phyloP scores from a whole-genome alignment of 805 yeast species.

The Saccharomyces jurei region DNA sequence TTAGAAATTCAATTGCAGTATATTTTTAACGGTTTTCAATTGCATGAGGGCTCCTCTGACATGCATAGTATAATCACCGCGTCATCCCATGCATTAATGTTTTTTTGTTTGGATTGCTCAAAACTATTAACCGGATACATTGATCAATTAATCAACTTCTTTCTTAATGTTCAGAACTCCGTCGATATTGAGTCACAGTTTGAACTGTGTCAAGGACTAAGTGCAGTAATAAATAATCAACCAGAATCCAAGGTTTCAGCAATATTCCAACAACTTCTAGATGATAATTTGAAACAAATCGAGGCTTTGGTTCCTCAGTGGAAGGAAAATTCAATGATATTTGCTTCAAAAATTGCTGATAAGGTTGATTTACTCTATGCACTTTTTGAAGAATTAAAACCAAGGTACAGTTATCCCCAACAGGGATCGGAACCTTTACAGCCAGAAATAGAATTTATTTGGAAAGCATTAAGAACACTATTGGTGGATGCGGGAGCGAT shows the following conservation, averaged over 20 bases:
- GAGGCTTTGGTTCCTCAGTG: conserved; percentile 17
- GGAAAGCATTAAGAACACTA: conserved; percentile 19
- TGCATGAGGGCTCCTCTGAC: conserved; percentile 15
- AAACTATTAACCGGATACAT: conserved; percentile 52
- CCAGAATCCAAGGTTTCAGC: conserved; percentile 45
- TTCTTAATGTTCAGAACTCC: conserved; percentile 44
- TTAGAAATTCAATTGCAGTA: conserved; percentile 78
- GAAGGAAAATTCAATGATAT: conserved; percentile 23
- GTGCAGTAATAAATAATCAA: conserved; percentile 66
- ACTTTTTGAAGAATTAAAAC: conserved; percentile 26
- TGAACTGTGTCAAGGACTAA: conserved; percentile 84
- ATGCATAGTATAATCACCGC: conserved; percentile 55
- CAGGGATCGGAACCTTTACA: conserved; percentile 26
- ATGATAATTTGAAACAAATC: conserved; percentile 36
- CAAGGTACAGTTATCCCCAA: conserved; percentile 25
- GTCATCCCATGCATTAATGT: conserved; percentile 89
- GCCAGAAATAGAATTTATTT: conserved; percentile 21
- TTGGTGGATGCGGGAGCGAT: conserved; percentile 21
- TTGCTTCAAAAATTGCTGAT: conserved; percentile 52
- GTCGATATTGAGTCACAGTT: conserved; percentile 62
- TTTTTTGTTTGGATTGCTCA: conserved; percentile 88
- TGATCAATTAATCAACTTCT: conserved; percentile 69
- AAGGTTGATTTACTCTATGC: conserved; percentile 47
- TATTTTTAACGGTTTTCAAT: conserved; percentile 65
- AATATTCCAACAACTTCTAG: conserved; percentile 61